Evolutionary conservation across 495 filamentous ascomycete genomes (phyloP).

Genomic region (Lophiostoma macrostomum): DNA sequence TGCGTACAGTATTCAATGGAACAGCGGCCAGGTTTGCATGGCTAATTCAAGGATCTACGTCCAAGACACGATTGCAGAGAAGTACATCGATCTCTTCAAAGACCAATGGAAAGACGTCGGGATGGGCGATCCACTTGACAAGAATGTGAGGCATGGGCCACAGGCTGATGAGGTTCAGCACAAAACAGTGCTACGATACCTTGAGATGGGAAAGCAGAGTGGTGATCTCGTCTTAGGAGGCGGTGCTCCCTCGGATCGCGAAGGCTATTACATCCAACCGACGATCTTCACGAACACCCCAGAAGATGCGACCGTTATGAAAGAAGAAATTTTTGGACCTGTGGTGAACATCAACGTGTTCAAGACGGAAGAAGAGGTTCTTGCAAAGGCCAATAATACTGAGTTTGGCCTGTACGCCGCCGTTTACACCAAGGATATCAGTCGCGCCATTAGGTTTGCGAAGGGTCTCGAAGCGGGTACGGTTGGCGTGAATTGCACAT

Average conservation of each 20-base stretch:
- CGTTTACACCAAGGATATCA: slow-evolving; percentile 38
- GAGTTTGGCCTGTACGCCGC: slow-evolving; percentile 42
- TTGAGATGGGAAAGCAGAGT: slow-evolving; percentile 30
- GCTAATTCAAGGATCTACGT: slow-evolving; percentile 43
- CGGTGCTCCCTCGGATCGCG: slow-evolving; percentile 21
- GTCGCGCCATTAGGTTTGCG: slow-evolving; percentile 33
- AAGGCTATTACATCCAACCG: slow-evolving; percentile 50
- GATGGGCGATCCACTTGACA: slow-evolving; percentile 39
- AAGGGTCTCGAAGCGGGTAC: slow-evolving; percentile 35
- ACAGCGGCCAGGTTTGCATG: slow-evolving; percentile 40
- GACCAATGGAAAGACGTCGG: slow-evolving; percentile 23
- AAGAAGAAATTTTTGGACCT: slow-evolving; percentile 51
- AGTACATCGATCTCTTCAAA: slow-evolving; percentile 37
- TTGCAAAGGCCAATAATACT: slow-evolving; percentile 45
- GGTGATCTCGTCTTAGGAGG: slow-evolving; percentile 23
- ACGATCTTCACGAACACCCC: slow-evolving; percentile 48
- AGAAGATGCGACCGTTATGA: slow-evolving; percentile 43
- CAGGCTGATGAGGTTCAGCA: slow-evolving; percentile 36
- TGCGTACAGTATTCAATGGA: slow-evolving; percentile 26
- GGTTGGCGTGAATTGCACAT: slow-evolving; percentile 37
- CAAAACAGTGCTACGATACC: slow-evolving; percentile 30
- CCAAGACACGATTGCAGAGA: slow-evolving; percentile 39
- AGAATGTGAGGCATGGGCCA: slow-evolving; percentile 37
- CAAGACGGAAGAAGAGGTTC: slow-evolving; percentile 44
- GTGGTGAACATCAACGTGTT: slow-evolving; percentile 46